Evolutionary conservation across 2,329 filamentous ascomycete genomes (phyloP), one percentile per base, ranked within the genome.

Genomic region (Rasamsonia emersonii): DNA sequence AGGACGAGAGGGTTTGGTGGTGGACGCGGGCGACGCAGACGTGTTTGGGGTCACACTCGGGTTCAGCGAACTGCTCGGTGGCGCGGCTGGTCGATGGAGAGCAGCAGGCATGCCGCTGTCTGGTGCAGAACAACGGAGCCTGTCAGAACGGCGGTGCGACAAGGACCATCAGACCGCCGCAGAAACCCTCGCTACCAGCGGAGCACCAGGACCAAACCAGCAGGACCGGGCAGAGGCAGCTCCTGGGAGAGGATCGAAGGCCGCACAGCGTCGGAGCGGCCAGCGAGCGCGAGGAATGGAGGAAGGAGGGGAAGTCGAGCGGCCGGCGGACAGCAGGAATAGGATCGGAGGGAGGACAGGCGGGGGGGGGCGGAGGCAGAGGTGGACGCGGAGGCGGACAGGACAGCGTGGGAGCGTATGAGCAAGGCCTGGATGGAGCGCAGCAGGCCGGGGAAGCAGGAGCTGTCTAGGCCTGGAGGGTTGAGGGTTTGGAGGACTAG

Each of bases 61-160:
- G 4, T 31, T 21, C 4, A 14, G 7, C 18, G n/a, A 31, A 9
- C 13, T 16, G 24, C 14, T 21, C 31, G 16, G 9, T 6, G 26
- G 7, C 6, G 14, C 11, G 21, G 17, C n/a, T 27, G 17, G 31
- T 34, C 35, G 31, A 24, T 28, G 24, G 30, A 36, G 21, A 31
- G 34, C 32, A 20, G 28, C 30, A 26, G 28, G 32, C 37, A 40
- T 40, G 35, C 28, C 31, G 37, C 34, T 40, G 36, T 23, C 30
- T 34, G 25, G 32, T 25, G 27, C 18, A 20, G 29, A 15, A 35
- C 30, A 30, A 9, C 10, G 15, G 18, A 14, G 30, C 20, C 18
- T 11, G 24, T 24, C 32, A 34, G 18, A 24, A 23, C 20, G 15
- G 30, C 30, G 27, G 31, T 23, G 20, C 24, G 30, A 27, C 31